A percentile compares a stretch with the other conserved stretches of the same genome.
Conservation (phyloP, 2,329 filamentous ascomycete genomes). For the Fusarium protoensiforme region DNA sequence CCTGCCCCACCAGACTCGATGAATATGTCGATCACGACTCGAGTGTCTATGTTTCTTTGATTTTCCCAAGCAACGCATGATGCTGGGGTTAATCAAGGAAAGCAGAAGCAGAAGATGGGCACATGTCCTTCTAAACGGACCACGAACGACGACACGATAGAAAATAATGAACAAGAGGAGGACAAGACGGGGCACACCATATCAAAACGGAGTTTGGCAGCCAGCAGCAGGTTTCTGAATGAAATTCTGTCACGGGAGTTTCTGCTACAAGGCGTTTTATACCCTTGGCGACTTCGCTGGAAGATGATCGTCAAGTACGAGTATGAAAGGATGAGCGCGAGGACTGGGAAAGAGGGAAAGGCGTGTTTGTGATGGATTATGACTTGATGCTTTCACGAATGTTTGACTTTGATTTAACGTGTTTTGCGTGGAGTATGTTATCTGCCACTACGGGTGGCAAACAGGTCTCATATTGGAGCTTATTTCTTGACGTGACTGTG, state of each 20-base stretch:
- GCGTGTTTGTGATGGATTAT: slow-evolving; percentile 9
- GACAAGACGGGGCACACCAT: not conserved
- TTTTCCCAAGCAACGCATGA: slow-evolving; percentile 5
- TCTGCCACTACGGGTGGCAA: not conserved
- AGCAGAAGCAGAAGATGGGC: not conserved
- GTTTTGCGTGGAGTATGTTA: not conserved
- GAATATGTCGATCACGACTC: not conserved
- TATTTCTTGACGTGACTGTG: not conserved
- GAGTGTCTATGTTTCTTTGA: slow-evolving; percentile 14
- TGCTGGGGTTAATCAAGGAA: not conserved
- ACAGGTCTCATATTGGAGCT: not conserved
- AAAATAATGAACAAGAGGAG: not conserved
- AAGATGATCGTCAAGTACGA: not conserved
- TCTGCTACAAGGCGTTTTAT: not conserved
- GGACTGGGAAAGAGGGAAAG: not conserved
- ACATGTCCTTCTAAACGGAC: not conserved
- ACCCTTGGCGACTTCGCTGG: not conserved
- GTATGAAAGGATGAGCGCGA: not conserved
- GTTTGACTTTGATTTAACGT: not conserved
- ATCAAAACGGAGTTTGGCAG: not conserved
- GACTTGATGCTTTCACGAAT: slow-evolving; percentile 29
- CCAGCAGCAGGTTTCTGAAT: not conserved
- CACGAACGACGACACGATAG: not conserved
- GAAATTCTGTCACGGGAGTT: not conserved
- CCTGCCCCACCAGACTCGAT: not conserved